Evolutionary conservation across 768 basidiomycete species (phyloP).

Genomic region (Trametopsis cervina): DNA sequence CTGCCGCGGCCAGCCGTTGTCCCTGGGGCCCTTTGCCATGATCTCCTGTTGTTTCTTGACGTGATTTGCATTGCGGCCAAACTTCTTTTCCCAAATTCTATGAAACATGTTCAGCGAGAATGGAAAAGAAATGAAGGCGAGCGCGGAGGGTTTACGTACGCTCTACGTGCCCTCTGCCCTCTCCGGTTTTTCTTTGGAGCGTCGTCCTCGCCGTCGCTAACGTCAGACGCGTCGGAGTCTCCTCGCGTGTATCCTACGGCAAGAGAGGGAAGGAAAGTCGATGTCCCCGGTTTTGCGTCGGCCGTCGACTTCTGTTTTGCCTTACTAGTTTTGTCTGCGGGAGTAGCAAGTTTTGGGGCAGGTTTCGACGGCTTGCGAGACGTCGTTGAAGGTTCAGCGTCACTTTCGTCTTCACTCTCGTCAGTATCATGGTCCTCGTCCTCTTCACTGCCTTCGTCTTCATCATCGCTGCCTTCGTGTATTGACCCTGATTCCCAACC

Average conservation of each 20-base stretch:
- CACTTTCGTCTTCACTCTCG: slow-evolving; percentile 19
- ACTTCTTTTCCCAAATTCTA: slow-evolving; percentile 99
- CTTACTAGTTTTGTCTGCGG: slow-evolving; percentile 16
- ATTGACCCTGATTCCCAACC: slow-evolving; percentile 53
- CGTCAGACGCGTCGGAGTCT: slow-evolving; percentile 72
- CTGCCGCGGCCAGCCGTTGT: neutral
- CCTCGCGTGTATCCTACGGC: slow-evolving; percentile 80
- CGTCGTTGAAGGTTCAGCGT: slow-evolving; percentile 10
- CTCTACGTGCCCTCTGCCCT: slow-evolving; percentile 89
- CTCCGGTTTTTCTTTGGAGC: slow-evolving; percentile 65
- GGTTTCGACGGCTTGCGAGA: neutral
- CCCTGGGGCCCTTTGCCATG: slow-evolving; percentile 4
- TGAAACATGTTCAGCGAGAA: slow-evolving; percentile 1
- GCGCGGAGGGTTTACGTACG: slow-evolving; percentile 51
- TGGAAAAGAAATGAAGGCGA: too few species aligned
- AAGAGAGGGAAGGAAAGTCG: slow-evolving; percentile 84
- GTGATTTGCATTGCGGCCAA: slow-evolving; percentile 86
- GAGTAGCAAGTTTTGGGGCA: slow-evolving; percentile 7
- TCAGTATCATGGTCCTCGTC: slow-evolving; percentile 13
- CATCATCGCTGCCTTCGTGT: slow-evolving; percentile 16
- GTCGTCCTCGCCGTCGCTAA: slow-evolving; percentile 61
- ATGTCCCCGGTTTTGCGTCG: slow-evolving; percentile 21
- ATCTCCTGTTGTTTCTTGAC: slow-evolving; percentile 52
- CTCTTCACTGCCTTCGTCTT: slow-evolving; percentile 20
- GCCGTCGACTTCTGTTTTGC: too few species aligned